phyloP scores from a whole-genome alignment of 2,329 filamentous ascomycete species.

The Trichophyton schoenleinii region DNA sequence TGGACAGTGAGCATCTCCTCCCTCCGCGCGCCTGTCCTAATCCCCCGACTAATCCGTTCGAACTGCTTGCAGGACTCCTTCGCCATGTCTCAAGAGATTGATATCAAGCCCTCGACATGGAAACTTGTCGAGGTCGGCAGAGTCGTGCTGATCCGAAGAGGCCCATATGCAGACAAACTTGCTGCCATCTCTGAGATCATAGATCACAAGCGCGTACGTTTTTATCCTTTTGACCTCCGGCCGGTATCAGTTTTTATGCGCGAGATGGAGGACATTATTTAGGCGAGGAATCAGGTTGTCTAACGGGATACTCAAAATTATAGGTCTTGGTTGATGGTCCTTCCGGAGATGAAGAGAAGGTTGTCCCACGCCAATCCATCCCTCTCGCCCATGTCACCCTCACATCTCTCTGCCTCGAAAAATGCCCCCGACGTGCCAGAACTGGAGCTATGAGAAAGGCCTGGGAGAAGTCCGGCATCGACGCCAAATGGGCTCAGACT shows the following conservation, averaged over 20 bases:
- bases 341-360: constrained; percentile 63
- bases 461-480: constrained; percentile 86
- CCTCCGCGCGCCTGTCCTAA: neutral
- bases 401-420: constrained; percentile 75
- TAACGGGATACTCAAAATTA: constrained; percentile 9
- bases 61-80: constrained; percentile 41
- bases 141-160: constrained; percentile 79
- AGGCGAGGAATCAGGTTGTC: neutral
- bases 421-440: constrained; percentile 74
- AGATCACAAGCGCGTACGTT: constrained; percentile 99
- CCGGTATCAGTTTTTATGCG: neutral
- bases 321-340: constrained; percentile 96
- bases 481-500: constrained; percentile 83
- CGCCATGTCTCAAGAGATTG: constrained; percentile 65
- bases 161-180: constrained; percentile 71
- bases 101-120: constrained; percentile 73
- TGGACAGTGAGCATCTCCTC: constrained; percentile 14
- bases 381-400: constrained; percentile 73
- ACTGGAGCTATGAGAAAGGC: constrained; percentile 69
- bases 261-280: neutral
- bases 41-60: constrained; percentile 6
- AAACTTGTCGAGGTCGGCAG: constrained; percentile 98
- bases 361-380: constrained; percentile 76
- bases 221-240: neutral
- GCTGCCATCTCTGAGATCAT: constrained; percentile 98